These are phyloP conservation scores for Trichocomaceae sp. DNA, from an alignment of 2,329 filamentous ascomycete genomes.

Conservation along the genomic window DNA sequence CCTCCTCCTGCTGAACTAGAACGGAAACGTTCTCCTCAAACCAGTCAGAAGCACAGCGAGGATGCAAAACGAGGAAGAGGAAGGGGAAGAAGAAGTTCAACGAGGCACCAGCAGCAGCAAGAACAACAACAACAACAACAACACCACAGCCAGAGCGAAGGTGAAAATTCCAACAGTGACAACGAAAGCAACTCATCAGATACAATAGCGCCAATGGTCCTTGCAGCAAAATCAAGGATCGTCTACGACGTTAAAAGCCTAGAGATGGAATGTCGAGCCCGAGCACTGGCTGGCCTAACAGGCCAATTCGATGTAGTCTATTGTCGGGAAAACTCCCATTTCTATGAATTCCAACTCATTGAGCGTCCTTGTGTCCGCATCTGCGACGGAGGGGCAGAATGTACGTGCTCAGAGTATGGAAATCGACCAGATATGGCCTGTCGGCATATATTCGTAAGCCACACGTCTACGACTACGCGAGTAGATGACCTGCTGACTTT, in stretches of 20 bases:
- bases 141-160: slow-evolving; percentile 3
- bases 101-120: too few species aligned
- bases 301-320: slow-evolving; percentile 29
- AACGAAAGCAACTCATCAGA: slow-evolving; percentile 5
- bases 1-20: not conserved
- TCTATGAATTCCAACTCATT: slow-evolving; percentile 33
- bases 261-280: slow-evolving; percentile 25
- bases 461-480: not conserved
- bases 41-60: not conserved
- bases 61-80: not conserved
- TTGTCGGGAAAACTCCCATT: slow-evolving; percentile 24
- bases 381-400: slow-evolving; percentile 24
- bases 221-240: slow-evolving; percentile 28
- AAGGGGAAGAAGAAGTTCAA: not conserved
- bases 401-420: slow-evolving; percentile 32
- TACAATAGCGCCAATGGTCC: slow-evolving; percentile 18
- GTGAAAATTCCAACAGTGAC: slow-evolving; percentile 9
- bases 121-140: slow-evolving; percentile 9
- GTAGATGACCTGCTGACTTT: slow-evolving; percentile 6
- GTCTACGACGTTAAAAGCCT: slow-evolving; percentile 30
- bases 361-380: slow-evolving; percentile 32
- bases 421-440: slow-evolving; percentile 28
- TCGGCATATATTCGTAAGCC: slow-evolving; percentile 38
- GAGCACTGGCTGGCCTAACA: slow-evolving; percentile 29
- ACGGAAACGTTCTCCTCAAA: slow-evolving; percentile 2